phyloP scores from a whole-genome alignment of 768 basidiomycete genomes.

The Galerina sulciceps region DNA sequence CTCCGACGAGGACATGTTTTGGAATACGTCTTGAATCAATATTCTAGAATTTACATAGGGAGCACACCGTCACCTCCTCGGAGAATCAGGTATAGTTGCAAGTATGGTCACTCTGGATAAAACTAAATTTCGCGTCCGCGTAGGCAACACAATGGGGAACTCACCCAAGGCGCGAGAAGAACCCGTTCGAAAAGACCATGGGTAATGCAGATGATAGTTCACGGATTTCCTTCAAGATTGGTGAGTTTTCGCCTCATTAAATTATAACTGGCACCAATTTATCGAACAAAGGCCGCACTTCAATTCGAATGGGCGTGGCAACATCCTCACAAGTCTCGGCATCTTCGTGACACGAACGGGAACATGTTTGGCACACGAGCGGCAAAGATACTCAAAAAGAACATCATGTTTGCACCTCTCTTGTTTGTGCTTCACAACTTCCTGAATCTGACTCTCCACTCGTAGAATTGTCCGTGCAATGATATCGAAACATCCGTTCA shows the following conservation, averaged over 20 bases:
- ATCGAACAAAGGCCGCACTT: conserved; percentile 55
- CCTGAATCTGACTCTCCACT: neutral
- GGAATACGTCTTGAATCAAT: conserved; percentile 7
- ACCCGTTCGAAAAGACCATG: conserved; percentile 68
- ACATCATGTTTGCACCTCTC: conserved; percentile 51
- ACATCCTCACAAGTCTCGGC: conserved; percentile 71
- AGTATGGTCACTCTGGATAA: no score
- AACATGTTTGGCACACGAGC: conserved; percentile 39
- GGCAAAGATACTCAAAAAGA: conserved; percentile 41
- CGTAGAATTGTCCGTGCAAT: conserved; percentile 64
- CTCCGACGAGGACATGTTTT: neutral
- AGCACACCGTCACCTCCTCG: conserved; percentile 71
- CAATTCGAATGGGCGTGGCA: conserved; percentile 92
- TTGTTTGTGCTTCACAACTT: neutral
- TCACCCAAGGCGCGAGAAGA: conserved; percentile 71
- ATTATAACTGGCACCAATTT: neutral
- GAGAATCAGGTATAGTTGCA: conserved; percentile 57
- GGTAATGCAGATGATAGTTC: conserved; percentile 86
- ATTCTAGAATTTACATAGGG: conserved; percentile 71
- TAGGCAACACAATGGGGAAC: conserved; percentile 81
- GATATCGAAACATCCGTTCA: conserved; percentile 69
- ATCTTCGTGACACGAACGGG: conserved; percentile 53
- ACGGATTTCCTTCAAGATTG: conserved; percentile 79
- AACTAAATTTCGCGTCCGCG: no score
- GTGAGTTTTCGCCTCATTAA: conserved; percentile 26